Base-by-base conservation (phyloP, 495 filamentous ascomycete genomes). In the Talaromyces adpressus region DNA sequence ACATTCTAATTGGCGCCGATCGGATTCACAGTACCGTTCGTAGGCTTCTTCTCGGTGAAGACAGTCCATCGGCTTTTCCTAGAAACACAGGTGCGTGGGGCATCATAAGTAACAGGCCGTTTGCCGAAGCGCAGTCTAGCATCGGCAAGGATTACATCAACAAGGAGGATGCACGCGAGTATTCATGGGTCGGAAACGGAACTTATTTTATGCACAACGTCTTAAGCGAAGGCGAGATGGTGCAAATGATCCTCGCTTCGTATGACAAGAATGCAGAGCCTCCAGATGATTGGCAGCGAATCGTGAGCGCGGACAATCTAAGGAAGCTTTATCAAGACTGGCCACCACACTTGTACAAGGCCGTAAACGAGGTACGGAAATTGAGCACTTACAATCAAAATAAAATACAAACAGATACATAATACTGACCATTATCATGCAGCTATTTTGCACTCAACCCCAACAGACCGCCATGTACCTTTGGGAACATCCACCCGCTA, bases 1-100 rank as follows among this genome's bases (percentile, higher is more conserved):
- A 78, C 65, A 71, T 77, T 23, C 79, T 85, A 0, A 71, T 86
- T 36, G 84, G 84, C 0, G 85, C 83, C 64, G 85, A 88, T 62
- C 84, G 85, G 0, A 81, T 87, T 59, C 82, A 81, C 52, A 85
- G 83, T 0, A 70, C 69, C 45, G 79, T 82, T 6, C 71, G 29
- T 29, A 29, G 6, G 6, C 29, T 29, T 2, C 4, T 29, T 4
- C 67, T 82, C 1, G 81, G 78, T 2, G 65, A 65, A 6, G 68
- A 73, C 0, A 65, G 79, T 65, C 73, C 73, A 6, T 72, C 74
- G 2, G 69, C 66, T 29, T 66, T 34, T 11, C 64, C 54, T n/a
- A 51, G 49, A 75, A 77, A 64, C 34, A 58, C 11, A 12, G 56
- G 27, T 2, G 6, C 56, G 1, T 58, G 14, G 25, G 27, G 12